These are phyloP conservation scores for Sclerotinia spermophila DNA, from an alignment of 2,329 filamentous ascomycete species.

Conservation along the genomic window DNA sequence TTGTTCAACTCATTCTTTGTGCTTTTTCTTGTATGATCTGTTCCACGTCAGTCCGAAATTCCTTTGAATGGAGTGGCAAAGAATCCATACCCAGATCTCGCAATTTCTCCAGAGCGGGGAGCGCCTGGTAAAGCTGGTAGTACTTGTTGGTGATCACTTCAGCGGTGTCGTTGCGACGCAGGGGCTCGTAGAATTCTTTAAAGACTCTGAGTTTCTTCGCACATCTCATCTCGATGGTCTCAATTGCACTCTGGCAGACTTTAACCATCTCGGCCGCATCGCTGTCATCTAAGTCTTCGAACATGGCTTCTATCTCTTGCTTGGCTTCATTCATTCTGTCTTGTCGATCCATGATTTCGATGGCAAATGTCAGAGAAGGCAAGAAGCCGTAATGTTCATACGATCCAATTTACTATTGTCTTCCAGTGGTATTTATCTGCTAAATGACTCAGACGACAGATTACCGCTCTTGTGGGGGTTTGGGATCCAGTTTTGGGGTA, in stretches of 20 bases:
- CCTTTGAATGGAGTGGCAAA: neutral
- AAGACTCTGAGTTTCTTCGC: neutral
- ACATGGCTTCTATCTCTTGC: neutral
- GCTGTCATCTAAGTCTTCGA: neutral
- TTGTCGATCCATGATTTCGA: neutral
- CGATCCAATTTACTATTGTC: neutral
- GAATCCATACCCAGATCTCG: neutral
- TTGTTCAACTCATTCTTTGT: neutral
- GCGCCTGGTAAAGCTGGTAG: neutral
- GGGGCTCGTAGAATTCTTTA: neutral
- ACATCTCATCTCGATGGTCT: neutral
- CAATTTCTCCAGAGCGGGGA: conserved; percentile 3
- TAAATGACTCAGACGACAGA: no score
- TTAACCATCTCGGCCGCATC: neutral
- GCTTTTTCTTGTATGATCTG: neutral
- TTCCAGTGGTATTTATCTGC: neutral
- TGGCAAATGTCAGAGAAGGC: neutral
- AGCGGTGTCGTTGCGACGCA: neutral
- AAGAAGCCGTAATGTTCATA: neutral
- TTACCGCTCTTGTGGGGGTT: neutral
- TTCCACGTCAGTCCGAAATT: neutral
- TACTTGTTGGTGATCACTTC: neutral
- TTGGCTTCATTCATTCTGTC: neutral
- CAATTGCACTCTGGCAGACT: neutral
- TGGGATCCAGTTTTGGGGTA: neutral